phyloP scores from a whole-genome alignment of 2,329 filamentous ascomycete genomes.

The Sporothrix sp. region DNA sequence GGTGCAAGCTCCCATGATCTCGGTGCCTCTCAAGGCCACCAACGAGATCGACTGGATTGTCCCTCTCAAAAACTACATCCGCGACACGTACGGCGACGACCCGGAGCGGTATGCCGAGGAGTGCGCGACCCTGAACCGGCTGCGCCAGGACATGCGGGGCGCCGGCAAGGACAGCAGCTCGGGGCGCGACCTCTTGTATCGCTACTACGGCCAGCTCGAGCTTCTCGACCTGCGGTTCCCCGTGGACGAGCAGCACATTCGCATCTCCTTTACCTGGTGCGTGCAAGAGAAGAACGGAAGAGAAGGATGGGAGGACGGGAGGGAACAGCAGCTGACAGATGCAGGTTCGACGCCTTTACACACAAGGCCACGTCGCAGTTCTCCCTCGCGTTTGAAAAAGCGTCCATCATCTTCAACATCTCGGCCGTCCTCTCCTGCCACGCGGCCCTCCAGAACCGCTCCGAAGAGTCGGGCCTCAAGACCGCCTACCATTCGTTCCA shows the following conservation, averaged over 20 bases:
- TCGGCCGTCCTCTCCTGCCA: constrained; percentile 94
- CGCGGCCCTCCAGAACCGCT: constrained; percentile 83
- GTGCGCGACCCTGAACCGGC: constrained; percentile 83
- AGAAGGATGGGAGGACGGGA: too few relatives aligned
- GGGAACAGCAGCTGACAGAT: too few relatives aligned
- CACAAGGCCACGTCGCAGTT: constrained; percentile 96
- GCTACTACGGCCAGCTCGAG: constrained; percentile 96
- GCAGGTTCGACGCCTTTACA: constrained; percentile 97
- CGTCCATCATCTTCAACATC: constrained; percentile 99
- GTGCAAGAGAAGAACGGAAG: neutral
- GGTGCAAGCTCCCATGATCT: constrained; percentile 90
- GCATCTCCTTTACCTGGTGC: constrained; percentile 95
- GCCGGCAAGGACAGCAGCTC: constrained; percentile 94
- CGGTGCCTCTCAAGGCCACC: constrained; percentile 81
- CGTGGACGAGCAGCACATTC: constrained; percentile 97
- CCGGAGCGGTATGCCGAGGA: constrained; percentile 93
- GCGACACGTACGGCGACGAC: constrained; percentile 89
- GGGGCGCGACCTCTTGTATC: constrained; percentile 84
- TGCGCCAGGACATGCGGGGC: constrained; percentile 96
- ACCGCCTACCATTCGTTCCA: constrained; percentile 97
- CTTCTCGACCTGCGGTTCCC: constrained; percentile 89
- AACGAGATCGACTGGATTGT: constrained; percentile 98
- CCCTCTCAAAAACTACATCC: constrained; percentile 87
- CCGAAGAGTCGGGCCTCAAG: constrained; percentile 87
- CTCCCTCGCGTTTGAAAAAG: constrained; percentile 94